Conservation (phyloP, 2,329 filamentous ascomycete species). For the Penicillium sp. region DNA sequence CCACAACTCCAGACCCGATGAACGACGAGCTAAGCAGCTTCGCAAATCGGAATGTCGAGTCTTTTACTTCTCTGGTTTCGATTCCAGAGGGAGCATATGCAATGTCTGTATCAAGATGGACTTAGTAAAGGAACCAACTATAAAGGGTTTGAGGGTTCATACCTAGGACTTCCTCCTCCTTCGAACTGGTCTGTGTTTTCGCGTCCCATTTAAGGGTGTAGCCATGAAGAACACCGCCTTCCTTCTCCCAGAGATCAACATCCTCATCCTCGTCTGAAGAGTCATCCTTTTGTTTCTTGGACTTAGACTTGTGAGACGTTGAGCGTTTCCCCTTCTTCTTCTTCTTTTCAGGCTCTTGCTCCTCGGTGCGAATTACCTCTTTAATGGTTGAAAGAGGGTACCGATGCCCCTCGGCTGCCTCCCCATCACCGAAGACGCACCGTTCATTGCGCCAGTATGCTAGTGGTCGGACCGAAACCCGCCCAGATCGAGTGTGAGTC, state of each 20-base stretch:
- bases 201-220: conserved; percentile 47
- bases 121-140: conserved; percentile 4
- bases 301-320: conserved; percentile 33
- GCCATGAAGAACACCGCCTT: conserved; percentile 45
- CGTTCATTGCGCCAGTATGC: conserved; percentile 86
- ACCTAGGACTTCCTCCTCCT: conserved; percentile 46
- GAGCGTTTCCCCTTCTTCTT: conserved; percentile 34
- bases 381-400: conserved; percentile 71
- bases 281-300: conserved; percentile 36
- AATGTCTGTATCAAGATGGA: conserved; percentile 48
- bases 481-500: conserved; percentile 71
- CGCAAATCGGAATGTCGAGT: conserved; percentile 78
- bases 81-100: conserved; percentile 61
- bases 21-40: conserved; percentile 84
- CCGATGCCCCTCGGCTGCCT: conserved; percentile 54
- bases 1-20: conserved; percentile 86
- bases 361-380: conserved; percentile 73
- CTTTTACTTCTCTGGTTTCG: conserved; percentile 57
- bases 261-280: conserved; percentile 43
- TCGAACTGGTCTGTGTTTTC: conserved; percentile 37
- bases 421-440: conserved; percentile 66
- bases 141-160: conserved; percentile 10
- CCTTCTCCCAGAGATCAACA: conserved; percentile 47
- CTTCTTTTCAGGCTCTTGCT: conserved; percentile 50
- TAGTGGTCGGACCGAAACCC: conserved; percentile 74